phyloP scores from a whole-genome alignment of 768 basidiomycete species.

The Podaxis sp. region DNA sequence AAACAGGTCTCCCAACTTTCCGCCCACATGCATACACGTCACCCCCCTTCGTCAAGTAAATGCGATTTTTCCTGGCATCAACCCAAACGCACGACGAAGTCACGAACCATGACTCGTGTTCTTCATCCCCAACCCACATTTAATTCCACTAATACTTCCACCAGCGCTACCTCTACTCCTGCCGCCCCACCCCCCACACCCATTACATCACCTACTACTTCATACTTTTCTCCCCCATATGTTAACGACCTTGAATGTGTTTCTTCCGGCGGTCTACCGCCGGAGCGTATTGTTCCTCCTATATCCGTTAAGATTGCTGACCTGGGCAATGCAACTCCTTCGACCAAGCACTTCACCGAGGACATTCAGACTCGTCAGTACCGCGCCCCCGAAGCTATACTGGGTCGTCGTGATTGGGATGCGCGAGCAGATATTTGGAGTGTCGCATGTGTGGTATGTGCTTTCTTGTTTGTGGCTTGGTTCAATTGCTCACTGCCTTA shows the following conservation, averaged over 20 bases:
- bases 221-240: conserved; percentile 16
- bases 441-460: conserved; percentile 78
- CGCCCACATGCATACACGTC: conserved; percentile 37
- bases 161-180: conserved; percentile 22
- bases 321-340: conserved; percentile 90
- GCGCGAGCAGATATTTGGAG: conserved; percentile 88
- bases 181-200: conserved; percentile 38
- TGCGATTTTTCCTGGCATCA: conserved; percentile 16
- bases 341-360: conserved; percentile 88
- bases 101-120: conserved; percentile 20
- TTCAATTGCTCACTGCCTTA: conserved; percentile 3
- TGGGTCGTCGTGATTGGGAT: conserved; percentile 87
- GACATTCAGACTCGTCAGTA: conserved; percentile 98
- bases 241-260: conserved; percentile 6
- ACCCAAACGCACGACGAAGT: conserved; percentile 14
- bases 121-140: conserved; percentile 21
- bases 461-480: background rate
- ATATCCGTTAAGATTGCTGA: conserved; percentile 93
- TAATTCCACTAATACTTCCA: conserved; percentile 13
- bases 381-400: conserved; percentile 90
- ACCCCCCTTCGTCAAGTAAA: conserved; percentile 29
- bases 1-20: conserved; percentile 41
- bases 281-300: conserved; percentile 32
- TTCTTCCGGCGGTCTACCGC: conserved; percentile 8
- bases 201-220: conserved; percentile 26